phyloP scores from a whole-genome alignment of 257 asterid species.

The Solanum chiquidenum region DNA sequence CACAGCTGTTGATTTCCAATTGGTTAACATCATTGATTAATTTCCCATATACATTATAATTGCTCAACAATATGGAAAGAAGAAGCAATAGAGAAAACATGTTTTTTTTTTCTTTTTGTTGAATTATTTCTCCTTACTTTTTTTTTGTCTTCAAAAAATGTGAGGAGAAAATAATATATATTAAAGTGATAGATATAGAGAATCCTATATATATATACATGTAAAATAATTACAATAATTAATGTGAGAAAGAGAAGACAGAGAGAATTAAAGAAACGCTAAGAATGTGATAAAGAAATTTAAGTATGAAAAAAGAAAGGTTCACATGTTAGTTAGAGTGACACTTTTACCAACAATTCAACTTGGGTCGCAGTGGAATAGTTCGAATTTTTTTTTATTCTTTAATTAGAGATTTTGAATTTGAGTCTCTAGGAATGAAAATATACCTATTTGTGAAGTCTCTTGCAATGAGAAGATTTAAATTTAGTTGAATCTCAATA shows the following conservation, averaged over 20 bases:
- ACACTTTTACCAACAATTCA: not conserved
- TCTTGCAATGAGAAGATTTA: not conserved
- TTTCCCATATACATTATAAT: constrained; percentile 1
- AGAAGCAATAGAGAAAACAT: not conserved
- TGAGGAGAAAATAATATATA: not conserved
- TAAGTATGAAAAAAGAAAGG: not conserved
- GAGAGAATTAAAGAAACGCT: not conserved
- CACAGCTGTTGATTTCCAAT: not conserved
- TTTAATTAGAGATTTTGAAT: accelerated
- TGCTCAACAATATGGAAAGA: not conserved
- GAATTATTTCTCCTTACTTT: not conserved
- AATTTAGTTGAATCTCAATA: not conserved
- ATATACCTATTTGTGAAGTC: not conserved
- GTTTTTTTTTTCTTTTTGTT: not conserved
- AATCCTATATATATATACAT: not conserved
- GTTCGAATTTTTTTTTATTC: accelerated
- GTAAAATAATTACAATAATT: not conserved
- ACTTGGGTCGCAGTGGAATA: accelerated
- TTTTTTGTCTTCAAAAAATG: not conserved
- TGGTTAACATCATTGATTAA: not conserved
- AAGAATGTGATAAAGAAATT: not conserved
- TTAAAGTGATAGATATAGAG: not conserved
- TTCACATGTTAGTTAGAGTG: not conserved
- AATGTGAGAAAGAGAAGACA: not conserved
- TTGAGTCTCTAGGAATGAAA: not conserved